Evolutionary conservation across 306 rosid species (phyloP), one percentile per base, ranked within the genome.

Genomic region (Dryas drummondii): DNA sequence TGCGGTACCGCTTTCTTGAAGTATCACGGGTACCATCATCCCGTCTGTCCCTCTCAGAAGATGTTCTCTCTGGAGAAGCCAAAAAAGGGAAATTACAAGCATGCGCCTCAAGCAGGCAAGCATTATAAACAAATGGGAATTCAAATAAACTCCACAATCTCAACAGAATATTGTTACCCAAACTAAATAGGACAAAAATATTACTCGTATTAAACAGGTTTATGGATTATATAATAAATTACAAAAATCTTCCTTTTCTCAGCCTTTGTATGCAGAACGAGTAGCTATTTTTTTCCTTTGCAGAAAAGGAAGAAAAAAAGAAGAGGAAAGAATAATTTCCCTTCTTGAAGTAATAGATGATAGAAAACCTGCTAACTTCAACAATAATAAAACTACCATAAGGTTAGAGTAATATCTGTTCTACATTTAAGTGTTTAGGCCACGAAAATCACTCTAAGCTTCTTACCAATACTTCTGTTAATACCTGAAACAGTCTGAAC

Each of bases 1-100:
- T 89, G 42, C 88, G 93, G 73, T 89, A 90, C 69, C 96, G 87
- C 78, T 96, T 96, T 86, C 92, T 90, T 72, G 94, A 82, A 72
- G 82, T 61, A 66, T 87, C 88, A 57, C 68, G 80, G 72, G 76
- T 42, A 74, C 79, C 83, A 9, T 85, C 97, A 17, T 89, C 96
- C 32, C 81, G 84, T 73, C 86, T 88, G 55, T 89, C 97, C 81
- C 88, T 84, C 87, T 87, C 98, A 32, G 88, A 81, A 80, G 88
- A 85, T 32, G 81, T 77, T 85, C 87, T 78, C 83, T 81, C 97
- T 91, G 84, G 74, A 62, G 77, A 71, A 59, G 59, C 45, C 68
- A 27, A 27, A 46, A 14, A 11, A 32, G 48, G 26, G 12, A 8
- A n/a, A 46, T 32, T 14, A 57, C 45, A 55, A 55, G 47, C 26